Conservation (phyloP, 495 filamentous ascomycete species). For the Lasiosphaeriaceae sp. region DNA sequence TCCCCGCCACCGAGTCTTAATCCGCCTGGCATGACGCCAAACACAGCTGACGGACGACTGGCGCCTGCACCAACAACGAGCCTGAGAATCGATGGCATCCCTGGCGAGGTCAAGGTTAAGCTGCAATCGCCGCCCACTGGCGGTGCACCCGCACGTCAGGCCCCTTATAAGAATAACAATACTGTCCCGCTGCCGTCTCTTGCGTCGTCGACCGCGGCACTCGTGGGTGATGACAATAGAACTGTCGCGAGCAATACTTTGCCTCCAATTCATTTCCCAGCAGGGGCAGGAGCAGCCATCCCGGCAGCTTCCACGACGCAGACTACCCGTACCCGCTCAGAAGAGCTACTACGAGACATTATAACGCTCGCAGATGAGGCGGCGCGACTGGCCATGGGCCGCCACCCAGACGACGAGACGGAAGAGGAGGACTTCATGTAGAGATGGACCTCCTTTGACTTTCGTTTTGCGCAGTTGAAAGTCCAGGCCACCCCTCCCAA, state of each 20-base stretch:
- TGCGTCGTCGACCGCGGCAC: constrained; percentile 6
- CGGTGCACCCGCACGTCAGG: neutral
- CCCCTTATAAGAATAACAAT: neutral
- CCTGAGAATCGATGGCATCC: constrained; percentile 41
- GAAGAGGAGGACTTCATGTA: constrained; percentile 46
- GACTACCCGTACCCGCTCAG: constrained; percentile 26
- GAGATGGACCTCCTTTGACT: neutral
- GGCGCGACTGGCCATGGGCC: constrained; percentile 24
- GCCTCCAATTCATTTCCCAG: constrained; percentile 14
- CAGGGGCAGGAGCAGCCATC: neutral
- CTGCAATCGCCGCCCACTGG: constrained; percentile 13
- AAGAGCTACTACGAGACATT: constrained; percentile 41
- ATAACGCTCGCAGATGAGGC: constrained; percentile 38
- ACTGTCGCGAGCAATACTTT: constrained; percentile 14
- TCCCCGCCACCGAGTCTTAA: constrained; percentile 26
- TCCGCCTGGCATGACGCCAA: neutral
- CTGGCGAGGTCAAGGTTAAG: constrained; percentile 42
- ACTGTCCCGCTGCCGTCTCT: constrained; percentile 4
- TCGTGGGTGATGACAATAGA: neutral
- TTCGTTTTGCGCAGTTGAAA: too few relatives aligned
- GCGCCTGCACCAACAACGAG: constrained; percentile 1
- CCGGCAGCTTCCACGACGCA: neutral
- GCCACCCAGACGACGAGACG: constrained; percentile 36
- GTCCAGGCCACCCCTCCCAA: too few relatives aligned
- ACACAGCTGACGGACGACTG: neutral